Evolutionary conservation across 768 basidiomycete genomes (phyloP).

Genomic region (Lactarius akahatsu): DNA sequence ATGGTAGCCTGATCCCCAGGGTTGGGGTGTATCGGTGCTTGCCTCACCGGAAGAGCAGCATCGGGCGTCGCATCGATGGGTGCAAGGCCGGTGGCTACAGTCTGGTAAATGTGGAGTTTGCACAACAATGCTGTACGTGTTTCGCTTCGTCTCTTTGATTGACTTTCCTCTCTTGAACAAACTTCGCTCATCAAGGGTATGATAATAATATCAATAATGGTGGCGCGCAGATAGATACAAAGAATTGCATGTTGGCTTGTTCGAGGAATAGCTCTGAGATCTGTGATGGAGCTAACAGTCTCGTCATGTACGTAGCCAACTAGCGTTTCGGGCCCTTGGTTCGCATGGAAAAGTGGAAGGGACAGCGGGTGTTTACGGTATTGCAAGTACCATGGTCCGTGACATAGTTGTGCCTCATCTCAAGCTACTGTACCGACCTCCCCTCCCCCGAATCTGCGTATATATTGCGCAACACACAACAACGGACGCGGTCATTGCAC

Average conservation of each 20-base stretch:
- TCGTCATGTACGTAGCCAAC: too few relatives aligned
- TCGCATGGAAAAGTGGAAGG: too few relatives aligned
- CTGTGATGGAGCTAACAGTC: constrained; percentile 59
- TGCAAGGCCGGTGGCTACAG: constrained; percentile 55
- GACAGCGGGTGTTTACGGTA: too few relatives aligned
- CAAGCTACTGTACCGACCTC: too few relatives aligned
- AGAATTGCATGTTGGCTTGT: constrained; percentile 67
- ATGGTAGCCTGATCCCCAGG: too few relatives aligned
- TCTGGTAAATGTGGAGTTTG: constrained; percentile 42
- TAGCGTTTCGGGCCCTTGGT: too few relatives aligned
- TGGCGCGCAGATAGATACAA: constrained; percentile 44
- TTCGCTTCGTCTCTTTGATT: neutral
- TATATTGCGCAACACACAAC: too few relatives aligned
- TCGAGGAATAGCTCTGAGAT: constrained; percentile 60
- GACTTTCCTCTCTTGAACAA: neutral
- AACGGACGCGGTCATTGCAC: too few relatives aligned
- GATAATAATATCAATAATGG: constrained; percentile 46
- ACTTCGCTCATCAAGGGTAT: constrained; percentile 43
- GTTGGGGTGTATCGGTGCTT: too few relatives aligned
- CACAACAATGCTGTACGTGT: constrained; percentile 51
- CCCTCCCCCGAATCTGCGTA: too few relatives aligned
- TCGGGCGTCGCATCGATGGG: constrained; percentile 56
- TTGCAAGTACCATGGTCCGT: too few relatives aligned
- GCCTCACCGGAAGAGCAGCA: constrained; percentile 33
- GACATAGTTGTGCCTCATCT: too few relatives aligned